Evolutionary conservation across 768 basidiomycete species (phyloP).

Genomic region (Tulasnella sp.): DNA sequence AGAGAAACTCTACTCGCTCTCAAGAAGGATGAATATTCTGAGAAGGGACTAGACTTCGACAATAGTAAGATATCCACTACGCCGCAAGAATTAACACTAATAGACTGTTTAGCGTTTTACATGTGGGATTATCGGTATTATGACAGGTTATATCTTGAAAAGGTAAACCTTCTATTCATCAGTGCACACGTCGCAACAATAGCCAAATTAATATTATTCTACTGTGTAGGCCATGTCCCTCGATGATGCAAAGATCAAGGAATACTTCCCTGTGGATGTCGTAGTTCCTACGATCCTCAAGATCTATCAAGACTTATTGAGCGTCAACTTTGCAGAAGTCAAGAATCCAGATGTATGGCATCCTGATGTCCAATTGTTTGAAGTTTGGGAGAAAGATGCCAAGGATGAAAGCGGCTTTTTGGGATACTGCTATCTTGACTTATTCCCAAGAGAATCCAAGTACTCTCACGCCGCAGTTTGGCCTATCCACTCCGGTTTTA

Average conservation of each 20-base stretch:
- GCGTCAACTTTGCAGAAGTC: constrained; percentile 48
- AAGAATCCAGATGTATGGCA: constrained; percentile 62
- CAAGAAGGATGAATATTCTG: constrained; percentile 61
- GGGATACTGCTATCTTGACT: constrained; percentile 78
- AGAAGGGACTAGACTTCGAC: constrained; percentile 30
- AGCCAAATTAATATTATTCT: not conserved
- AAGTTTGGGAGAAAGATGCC: constrained; percentile 72
- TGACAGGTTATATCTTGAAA: constrained; percentile 5
- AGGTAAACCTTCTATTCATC: constrained; percentile 9
- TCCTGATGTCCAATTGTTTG: constrained; percentile 69
- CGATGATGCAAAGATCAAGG: constrained; percentile 69
- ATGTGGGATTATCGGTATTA: constrained; percentile 72
- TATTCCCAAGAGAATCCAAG: constrained; percentile 71
- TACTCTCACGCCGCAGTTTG: constrained; percentile 84
- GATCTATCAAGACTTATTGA: constrained; percentile 72
- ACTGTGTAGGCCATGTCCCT: constrained; percentile 22
- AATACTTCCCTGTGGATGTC: constrained; percentile 76
- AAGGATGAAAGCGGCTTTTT: constrained; percentile 59
- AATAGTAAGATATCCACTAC: not conserved
- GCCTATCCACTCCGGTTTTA: constrained; percentile 56
- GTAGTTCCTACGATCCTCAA: constrained; percentile 72
- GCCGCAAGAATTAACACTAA: not conserved
- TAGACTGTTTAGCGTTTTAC: constrained; percentile 34
- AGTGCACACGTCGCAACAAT: not conserved
- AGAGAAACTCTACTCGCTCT: constrained; percentile 50